A percentile compares a stretch with the other conserved stretches of the same genome.
These are phyloP conservation scores for Persicaria maculosa DNA, from an alignment of 148 eudicot genomes.

Conservation along the genomic window DNA sequence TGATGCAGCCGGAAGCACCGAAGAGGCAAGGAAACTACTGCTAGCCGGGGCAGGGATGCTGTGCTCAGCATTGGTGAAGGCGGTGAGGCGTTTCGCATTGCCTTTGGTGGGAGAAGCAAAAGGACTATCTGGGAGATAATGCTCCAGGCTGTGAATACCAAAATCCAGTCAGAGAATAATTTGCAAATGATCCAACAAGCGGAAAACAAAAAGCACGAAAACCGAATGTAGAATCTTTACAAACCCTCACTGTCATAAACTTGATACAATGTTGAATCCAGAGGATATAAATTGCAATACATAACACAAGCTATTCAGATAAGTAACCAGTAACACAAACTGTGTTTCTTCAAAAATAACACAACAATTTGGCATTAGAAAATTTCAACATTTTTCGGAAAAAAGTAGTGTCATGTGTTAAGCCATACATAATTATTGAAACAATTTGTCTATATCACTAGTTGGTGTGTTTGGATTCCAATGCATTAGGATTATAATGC, in stretches of 20 bases:
- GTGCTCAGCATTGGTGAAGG: slow-evolving; percentile 26
- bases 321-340: slow-evolving; percentile 34
- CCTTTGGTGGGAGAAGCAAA: slow-evolving; percentile 79
- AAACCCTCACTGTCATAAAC: not conserved
- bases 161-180: not conserved
- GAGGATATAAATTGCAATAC: no score
- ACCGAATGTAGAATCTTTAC: not conserved
- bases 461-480: no score
- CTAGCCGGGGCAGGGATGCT: slow-evolving; percentile 4
- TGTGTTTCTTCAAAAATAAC: slow-evolving; percentile 18
- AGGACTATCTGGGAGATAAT: slow-evolving; percentile 81
- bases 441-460: no score
- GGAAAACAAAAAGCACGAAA: not conserved
- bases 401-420: not conserved
- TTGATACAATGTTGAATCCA: not conserved
- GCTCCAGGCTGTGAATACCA: slow-evolving; percentile 56
- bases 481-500: no score
- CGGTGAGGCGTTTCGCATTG: slow-evolving; percentile 22
- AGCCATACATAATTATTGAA: no score
- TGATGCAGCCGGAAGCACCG: slow-evolving; percentile 29
- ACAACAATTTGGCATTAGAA: not conserved
- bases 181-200: not conserved
- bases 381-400: not conserved
- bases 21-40: slow-evolving; percentile 23
- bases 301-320: no score